Base-by-base conservation (phyloP, 2,329 filamentous ascomycete genomes). In the Leptosphaerulina australis region DNA sequence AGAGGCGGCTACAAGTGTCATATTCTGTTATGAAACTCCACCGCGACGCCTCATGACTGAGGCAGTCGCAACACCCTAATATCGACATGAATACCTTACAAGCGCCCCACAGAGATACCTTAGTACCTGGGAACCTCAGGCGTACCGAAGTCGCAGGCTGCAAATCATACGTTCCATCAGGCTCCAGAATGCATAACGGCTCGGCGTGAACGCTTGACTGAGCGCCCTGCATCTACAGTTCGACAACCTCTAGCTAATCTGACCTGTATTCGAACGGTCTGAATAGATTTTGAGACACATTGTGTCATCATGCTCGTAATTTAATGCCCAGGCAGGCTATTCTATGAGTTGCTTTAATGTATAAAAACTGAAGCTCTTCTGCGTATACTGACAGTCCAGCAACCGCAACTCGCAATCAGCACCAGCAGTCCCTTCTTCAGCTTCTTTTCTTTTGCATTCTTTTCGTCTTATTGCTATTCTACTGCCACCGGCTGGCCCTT, bases 121-220 rank as follows among this genome's bases (percentile, higher is more conserved):
- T 59, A 64, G 55, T 34, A 49, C 47, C 50, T 29, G 35, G 34
- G 54, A 14, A 45, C 41, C 47, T 66, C 66, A 65, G 56, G 58
- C 59, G 45, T 58, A 54, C 40, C 64, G 62, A 67, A 57, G 69
- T 69, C 61, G 57, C 66, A 68, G 56, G 44, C 60, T 48, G 67
- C 47, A 56, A 62, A 70, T 71, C 67, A 71, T 56, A 69, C 66
- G 63, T 66, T 60, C 60, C 61, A 67, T 59, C 57, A 64, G 39
- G 46, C 61, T 48, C 49, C 41, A 65, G 55, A 63, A 25, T 48
- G 67, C 68, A 67, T 71, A 54, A 67, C 45, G 38, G 51, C 64
- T 64, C 63, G 60, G 62, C 66, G 50, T 12, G 51, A 37, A 55
- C 45, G 44, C 33, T 50, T 56, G 60, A 59, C 57, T 55, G 56